phyloP scores from a whole-genome alignment of 2,329 filamentous ascomycete genomes.

The Hymenoscyphus linearis region DNA sequence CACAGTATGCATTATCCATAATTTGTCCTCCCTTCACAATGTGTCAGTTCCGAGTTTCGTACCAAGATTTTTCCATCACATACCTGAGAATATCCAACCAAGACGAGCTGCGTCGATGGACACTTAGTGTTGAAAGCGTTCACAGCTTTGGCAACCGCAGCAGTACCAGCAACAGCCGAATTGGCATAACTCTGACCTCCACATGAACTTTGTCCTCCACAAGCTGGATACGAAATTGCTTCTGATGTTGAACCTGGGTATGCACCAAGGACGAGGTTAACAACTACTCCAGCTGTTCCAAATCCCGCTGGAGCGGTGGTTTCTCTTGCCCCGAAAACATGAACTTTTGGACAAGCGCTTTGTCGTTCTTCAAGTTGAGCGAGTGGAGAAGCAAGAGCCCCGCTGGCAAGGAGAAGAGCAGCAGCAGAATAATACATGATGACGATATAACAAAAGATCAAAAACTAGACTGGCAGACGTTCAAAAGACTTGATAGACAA shows the following conservation, averaged over 20 bases:
- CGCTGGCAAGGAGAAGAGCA: slow-evolving; percentile 8
- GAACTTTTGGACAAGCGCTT: slow-evolving; percentile 38
- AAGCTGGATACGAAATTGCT: slow-evolving; percentile 55
- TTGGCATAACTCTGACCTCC: slow-evolving; percentile 55
- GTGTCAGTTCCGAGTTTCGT: not conserved
- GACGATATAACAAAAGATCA: not conserved
- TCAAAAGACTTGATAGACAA: not conserved
- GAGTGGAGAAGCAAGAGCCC: slow-evolving; percentile 9
- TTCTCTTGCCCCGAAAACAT: slow-evolving; percentile 47
- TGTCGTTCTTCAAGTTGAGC: slow-evolving; percentile 16
- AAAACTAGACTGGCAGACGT: not conserved
- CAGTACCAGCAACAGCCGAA: slow-evolving; percentile 52
- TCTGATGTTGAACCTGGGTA: slow-evolving; percentile 49
- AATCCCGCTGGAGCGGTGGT: slow-evolving; percentile 45
- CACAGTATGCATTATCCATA: slow-evolving; percentile 57
- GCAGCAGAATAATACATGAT: slow-evolving; percentile 8
- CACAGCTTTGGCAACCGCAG: slow-evolving; percentile 53
- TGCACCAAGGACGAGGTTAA: slow-evolving; percentile 43
- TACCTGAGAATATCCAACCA: slow-evolving; percentile 60
- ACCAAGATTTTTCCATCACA: not conserved
- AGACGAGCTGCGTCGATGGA: slow-evolving; percentile 51
- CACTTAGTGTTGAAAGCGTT: slow-evolving; percentile 53
- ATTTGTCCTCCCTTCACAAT: slow-evolving; percentile 51
- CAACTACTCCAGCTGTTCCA: slow-evolving; percentile 44
- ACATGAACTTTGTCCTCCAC: slow-evolving; percentile 54